Conservation (phyloP, 306 rosid genomes). For the Glycine latifolia region DNA sequence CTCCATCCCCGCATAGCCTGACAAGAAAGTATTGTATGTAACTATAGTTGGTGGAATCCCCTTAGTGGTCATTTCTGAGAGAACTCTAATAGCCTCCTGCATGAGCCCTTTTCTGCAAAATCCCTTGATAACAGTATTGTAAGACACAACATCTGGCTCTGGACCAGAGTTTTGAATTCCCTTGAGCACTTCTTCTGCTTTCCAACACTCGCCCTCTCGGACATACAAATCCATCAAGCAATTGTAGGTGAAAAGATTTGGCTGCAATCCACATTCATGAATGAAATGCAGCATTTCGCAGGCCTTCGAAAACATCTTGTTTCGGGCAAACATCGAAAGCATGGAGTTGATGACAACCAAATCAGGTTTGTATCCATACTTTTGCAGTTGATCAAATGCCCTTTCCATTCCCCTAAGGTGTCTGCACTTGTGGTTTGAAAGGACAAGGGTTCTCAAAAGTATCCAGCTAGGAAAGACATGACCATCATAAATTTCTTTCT, state of each 20-base stretch:
- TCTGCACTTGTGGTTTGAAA: conserved; percentile 86
- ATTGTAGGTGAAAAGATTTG: conserved; percentile 82
- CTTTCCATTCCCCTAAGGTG: conserved; percentile 79
- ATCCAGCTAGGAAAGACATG: conserved; percentile 85
- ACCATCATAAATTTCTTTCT: conserved; percentile 75
- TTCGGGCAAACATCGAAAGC: conserved; percentile 81
- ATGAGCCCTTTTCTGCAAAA: conserved; percentile 89
- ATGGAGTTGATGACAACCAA: conserved; percentile 80
- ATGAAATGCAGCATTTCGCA: conserved; percentile 76
- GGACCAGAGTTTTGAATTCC: conserved; percentile 67
- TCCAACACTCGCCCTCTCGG: conserved; percentile 83
- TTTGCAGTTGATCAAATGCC: conserved; percentile 73
- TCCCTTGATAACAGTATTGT: conserved; percentile 85
- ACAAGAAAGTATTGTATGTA: conserved; percentile 89
- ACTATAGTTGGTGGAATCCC: conserved; percentile 86
- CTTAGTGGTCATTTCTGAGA: conserved; percentile 74
- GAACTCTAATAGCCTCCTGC: conserved; percentile 90
- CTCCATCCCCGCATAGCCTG: conserved; percentile 72
- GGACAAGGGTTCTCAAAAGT: conserved; percentile 78
- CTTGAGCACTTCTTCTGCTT: conserved; percentile 88
- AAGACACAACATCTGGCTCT: conserved; percentile 85
- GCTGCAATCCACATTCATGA: conserved; percentile 68
- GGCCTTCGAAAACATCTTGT: conserved; percentile 66
- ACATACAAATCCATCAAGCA: conserved; percentile 91
- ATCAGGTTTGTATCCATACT: conserved; percentile 85